These are phyloP conservation scores for Populus alba DNA, from an alignment of 345 rosid species.

Conservation along the genomic window DNA sequence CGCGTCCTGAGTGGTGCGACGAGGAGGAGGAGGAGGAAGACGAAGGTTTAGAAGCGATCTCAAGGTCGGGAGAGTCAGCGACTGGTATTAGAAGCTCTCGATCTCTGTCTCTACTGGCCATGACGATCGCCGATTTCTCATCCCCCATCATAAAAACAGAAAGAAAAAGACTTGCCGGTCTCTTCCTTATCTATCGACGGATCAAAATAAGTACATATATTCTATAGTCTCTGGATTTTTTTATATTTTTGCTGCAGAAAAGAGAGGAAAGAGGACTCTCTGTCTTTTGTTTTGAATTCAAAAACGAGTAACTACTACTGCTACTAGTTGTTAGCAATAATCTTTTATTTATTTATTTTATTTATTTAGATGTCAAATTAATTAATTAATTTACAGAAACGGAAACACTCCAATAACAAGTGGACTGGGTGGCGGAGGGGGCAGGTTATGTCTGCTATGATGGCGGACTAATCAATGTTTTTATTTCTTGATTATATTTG, in stretches of 20 bases:
- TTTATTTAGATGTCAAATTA: no score
- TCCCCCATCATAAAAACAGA: conserved; percentile 56
- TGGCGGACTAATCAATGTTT: no score
- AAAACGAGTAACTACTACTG: background rate
- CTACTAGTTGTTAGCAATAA: no score
- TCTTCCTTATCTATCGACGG: background rate
- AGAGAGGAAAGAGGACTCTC: background rate
- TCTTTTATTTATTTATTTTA: no score
- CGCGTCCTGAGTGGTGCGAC: conserved; percentile 74
- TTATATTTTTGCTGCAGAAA: no score
- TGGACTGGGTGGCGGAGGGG: background rate
- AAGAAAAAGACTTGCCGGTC: background rate
- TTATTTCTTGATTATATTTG: no score
- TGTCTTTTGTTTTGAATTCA: background rate
- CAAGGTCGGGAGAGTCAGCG: conserved; percentile 45
- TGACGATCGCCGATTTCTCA: conserved; percentile 64
- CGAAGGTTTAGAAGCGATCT: conserved; percentile 55
- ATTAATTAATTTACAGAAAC: no score
- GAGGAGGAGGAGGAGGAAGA: conserved; percentile 50
- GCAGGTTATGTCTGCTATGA: background rate
- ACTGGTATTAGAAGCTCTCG: conserved; percentile 93
- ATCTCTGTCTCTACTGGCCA: conserved; percentile 66
- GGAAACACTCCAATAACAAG: no score
- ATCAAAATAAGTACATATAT: no score
- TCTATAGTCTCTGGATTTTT: background rate